Evolutionary conservation across 1,139 yeast species (phyloP).

Genomic region (Protomyces inouyei): DNA sequence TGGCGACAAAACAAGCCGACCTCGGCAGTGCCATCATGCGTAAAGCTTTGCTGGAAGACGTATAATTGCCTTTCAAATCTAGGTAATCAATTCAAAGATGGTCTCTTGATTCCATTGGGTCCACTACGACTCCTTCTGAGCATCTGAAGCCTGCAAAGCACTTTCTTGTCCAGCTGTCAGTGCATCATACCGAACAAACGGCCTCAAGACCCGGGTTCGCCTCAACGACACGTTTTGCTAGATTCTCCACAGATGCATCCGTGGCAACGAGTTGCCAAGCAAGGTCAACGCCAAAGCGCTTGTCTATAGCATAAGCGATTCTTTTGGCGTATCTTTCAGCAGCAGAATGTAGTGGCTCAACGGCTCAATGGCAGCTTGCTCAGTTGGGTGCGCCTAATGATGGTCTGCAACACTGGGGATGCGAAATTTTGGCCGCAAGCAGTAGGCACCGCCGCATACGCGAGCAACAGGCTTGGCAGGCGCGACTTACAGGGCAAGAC

Average conservation of each 20-base stretch:
- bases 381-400: no score
- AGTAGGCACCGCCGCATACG: no score
- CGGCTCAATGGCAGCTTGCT: no score
- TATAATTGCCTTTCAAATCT: not conserved
- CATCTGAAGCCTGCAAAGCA: not conserved
- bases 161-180: not conserved
- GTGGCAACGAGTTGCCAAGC: conserved; percentile 19
- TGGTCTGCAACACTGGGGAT: no score
- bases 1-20: not conserved
- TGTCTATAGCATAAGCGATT: conserved; percentile 18
- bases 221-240: conserved; percentile 5
- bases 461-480: no score
- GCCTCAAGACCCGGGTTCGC: conserved; percentile 7
- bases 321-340: conserved; percentile 14
- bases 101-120: not conserved
- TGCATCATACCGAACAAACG: conserved; percentile 8
- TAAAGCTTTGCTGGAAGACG: not conserved
- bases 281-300: conserved; percentile 11
- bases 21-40: not conserved
- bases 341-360: no score
- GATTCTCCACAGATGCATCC: conserved; percentile 13
- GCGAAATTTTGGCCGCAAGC: no score
- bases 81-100: no score
- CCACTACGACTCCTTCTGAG: not conserved
- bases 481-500: no score